Conservation (phyloP, 345 rosid species). For the Syzygium oleosum region DNA sequence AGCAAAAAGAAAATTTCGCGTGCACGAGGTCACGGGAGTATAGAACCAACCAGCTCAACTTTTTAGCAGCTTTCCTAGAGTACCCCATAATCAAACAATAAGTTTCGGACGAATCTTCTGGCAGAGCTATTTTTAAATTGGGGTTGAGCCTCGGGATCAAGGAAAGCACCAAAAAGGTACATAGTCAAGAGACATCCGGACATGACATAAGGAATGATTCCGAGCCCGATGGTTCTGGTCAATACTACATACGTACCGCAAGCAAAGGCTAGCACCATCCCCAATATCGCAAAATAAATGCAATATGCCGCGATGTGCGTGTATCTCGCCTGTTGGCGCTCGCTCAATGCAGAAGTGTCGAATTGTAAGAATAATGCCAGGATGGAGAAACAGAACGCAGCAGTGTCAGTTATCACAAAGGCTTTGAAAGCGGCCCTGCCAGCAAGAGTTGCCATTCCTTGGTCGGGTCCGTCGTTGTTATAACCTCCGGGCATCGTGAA, state of each 20-base stretch:
- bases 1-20: neutral
- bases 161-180: too few species aligned
- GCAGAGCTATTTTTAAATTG: accelerated
- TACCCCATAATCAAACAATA: neutral
- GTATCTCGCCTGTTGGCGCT: too few species aligned
- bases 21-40: neutral
- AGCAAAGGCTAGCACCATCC: too few species aligned
- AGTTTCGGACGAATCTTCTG: accelerated
- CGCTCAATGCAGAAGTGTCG: too few species aligned
- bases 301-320: too few species aligned
- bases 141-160: too few species aligned
- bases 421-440: accelerated
- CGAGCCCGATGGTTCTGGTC: too few species aligned
- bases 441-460: neutral
- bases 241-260: too few species aligned
- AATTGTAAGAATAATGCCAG: neutral
- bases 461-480: neutral
- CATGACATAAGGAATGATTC: too few species aligned
- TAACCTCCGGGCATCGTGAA: neutral
- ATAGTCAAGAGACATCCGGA: too few species aligned
- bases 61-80: neutral
- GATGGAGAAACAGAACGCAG: neutral
- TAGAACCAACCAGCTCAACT: neutral
- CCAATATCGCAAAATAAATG: too few species aligned
- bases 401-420: neutral